phyloP scores from a whole-genome alignment of 768 basidiomycete genomes.

The Daedaleopsis sinensis region DNA sequence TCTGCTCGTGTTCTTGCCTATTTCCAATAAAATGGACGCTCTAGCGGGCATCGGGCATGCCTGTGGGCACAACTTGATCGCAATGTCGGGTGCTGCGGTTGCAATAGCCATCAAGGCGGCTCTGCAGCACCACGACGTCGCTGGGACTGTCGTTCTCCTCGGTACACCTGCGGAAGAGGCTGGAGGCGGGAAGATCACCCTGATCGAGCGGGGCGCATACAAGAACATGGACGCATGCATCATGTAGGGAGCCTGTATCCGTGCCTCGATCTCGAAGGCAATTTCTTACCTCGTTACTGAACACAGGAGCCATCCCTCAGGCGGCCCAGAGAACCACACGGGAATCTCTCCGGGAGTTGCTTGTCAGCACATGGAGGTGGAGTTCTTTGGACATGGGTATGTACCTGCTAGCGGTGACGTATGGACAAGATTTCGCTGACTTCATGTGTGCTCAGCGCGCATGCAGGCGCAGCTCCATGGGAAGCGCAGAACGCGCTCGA shows the following conservation, averaged over 20 bases:
- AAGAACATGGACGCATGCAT: conserved; percentile 79
- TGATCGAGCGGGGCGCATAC: conserved; percentile 79
- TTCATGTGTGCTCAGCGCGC: conserved; percentile 52
- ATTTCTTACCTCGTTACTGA: background rate
- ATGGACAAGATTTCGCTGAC: too few relatives aligned
- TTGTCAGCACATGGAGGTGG: conserved; percentile 64
- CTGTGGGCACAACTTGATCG: conserved; percentile 84
- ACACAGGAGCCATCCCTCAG: conserved; percentile 71
- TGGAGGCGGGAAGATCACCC: conserved; percentile 75
- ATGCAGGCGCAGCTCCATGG: conserved; percentile 84
- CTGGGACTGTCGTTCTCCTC: conserved; percentile 72
- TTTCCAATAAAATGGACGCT: too few relatives aligned
- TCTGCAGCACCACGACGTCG: conserved; percentile 58
- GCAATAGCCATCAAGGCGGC: conserved; percentile 54
- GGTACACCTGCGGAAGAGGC: conserved; percentile 86
- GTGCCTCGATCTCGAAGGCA: background rate
- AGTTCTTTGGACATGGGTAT: conserved; percentile 77
- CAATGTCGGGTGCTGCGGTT: conserved; percentile 71
- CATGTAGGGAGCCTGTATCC: conserved; percentile 49
- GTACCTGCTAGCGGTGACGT: conserved; percentile 26
- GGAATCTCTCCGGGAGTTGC: conserved; percentile 60
- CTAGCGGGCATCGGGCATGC: conserved; percentile 58
- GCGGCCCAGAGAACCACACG: conserved; percentile 55
- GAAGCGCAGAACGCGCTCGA: conserved; percentile 88
- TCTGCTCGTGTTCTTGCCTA: too few relatives aligned